Percentiles rank a stretch among this genome's conserved stretches.
Conservation (phyloP, 2,329 filamentous ascomycete species). For the Talaromyces rugulosus region DNA sequence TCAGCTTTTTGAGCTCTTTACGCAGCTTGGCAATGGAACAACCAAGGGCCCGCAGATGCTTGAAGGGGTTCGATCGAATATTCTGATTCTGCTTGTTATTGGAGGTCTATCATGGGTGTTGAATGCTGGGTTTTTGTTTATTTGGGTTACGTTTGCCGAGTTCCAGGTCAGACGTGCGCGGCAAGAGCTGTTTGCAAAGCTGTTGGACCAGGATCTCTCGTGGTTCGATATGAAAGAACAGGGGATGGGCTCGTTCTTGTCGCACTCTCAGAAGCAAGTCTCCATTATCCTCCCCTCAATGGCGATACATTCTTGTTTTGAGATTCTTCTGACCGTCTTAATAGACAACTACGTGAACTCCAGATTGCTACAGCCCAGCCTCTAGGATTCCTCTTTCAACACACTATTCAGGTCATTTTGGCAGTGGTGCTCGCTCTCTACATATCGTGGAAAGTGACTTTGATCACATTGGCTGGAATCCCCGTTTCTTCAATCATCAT, state of each 20-base stretch:
- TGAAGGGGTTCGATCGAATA: slow-evolving; percentile 54
- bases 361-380: slow-evolving; percentile 77
- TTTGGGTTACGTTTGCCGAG: slow-evolving; percentile 78
- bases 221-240: slow-evolving; percentile 77
- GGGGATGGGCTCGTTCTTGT: slow-evolving; percentile 68
- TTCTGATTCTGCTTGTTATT: slow-evolving; percentile 59
- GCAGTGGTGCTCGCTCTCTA: slow-evolving; percentile 70
- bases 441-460: slow-evolving; percentile 77
- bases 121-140: slow-evolving; percentile 61
- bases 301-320: background rate
- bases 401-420: slow-evolving; percentile 59
- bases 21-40: slow-evolving; percentile 58
- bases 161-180: slow-evolving; percentile 67
- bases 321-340: background rate
- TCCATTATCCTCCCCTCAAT: slow-evolving; percentile 11
- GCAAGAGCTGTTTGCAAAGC: slow-evolving; percentile 58
- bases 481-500: slow-evolving; percentile 64
- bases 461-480: slow-evolving; percentile 70
- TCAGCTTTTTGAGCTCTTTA: slow-evolving; percentile 67
- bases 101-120: slow-evolving; percentile 64
- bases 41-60: slow-evolving; percentile 52
- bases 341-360: slow-evolving; percentile 74
- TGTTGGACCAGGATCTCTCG: slow-evolving; percentile 68
- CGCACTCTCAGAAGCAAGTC: slow-evolving; percentile 68
- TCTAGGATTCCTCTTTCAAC: slow-evolving; percentile 65